Evolutionary conservation across 1,284 basidiomycete genomes (phyloP), one percentile per base, ranked within the genome.

Genomic region (Ustilago sp.): DNA sequence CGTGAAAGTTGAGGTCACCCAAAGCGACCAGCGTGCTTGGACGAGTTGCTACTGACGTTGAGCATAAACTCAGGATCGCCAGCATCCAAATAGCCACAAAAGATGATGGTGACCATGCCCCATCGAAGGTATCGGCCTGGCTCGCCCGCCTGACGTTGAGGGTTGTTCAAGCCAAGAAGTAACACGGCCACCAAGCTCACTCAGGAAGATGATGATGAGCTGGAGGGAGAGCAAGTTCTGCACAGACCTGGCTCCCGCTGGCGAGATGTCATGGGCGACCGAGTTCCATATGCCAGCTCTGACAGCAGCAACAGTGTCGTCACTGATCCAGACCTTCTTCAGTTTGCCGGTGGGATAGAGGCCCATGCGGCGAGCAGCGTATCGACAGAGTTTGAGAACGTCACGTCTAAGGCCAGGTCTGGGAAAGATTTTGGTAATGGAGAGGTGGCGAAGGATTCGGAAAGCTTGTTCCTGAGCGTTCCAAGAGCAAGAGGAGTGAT

Each of bases 251-350:
- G n/a, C n/a, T n/a, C n/a, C n/a, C n/a, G n/a, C n/a, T n/a, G n/a
- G 9, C 19, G 6, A 23, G 19, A 8, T 28, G n/a, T 48, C 23
- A 23, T 52, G 50, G 31, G 50, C 48, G 7, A 19, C 23, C 15
- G 50, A 47, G n/a, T 31, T 60, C 38, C 59, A 60, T 48, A 60
- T 28, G 17, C n/a, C 48, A 43, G 59, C 59, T 32, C 59, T 38
- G 4, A 53, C 15, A 34, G 59, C 50, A 52, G 59, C 59, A 39
- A 60, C 38, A 12, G 59, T 60, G 48, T 48, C 45, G 4, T 19
- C n/a, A 19, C 45, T 48, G 38, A 60, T 60, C 59, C 38, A 60
- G 19, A 7, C 7, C 59, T 60, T 60, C 11, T 43, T 38, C 9
- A 19, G 50, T 15, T 8, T 31, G 15, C 59, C 38, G n/a, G 59